Evolutionary conservation across 805 yeast species (phyloP), one percentile per base, ranked within the genome.

Genomic region (Pichia nakasei): DNA sequence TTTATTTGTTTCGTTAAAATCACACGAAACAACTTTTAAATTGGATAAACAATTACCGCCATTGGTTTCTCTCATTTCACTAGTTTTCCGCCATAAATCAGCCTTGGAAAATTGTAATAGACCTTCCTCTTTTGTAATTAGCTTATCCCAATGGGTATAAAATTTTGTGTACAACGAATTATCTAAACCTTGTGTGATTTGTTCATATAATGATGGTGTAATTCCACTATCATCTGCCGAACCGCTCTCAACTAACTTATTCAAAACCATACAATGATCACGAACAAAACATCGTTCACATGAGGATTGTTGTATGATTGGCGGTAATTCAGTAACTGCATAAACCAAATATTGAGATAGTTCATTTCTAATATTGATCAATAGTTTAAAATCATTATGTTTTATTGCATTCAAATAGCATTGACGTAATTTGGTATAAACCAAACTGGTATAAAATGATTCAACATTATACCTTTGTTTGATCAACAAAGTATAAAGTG

Each of bases 381-480:
- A 66, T 43, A 81, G 75, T 43, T 80, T 74, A 35, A 89, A 56
- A 45, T 88, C 94, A 11, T 69, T 64, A 11, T 64, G 58, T 24
- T 72, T 64, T 3, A 77, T 67, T 3, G 78, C 76, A 34, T 55
- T 56, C 29, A 55, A 54, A 27, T 55, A 54, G 21, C 53, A 50
- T 46, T 79, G 76, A 39, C 75, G 70, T 27, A 73, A 69, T 45
- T 79, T 79, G 0, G 95, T 80, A 60, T 89, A 93, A 8, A 83
- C 83, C 24, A 93, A 66, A 29, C 87, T 63, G 39, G 80, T 83
- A 44, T 77, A 75, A 4, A 72, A 68, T 3, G 84, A 74, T 20
- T 82, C 80, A 36, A 83, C 64, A 34, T 78, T 81, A 59, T 91
- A 91, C 22, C 94, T 66, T 49, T 93, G 97, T 38, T 78, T 77